Conservation (phyloP, 176 grass and related monocot genomes). For the Triticum monococcum region DNA sequence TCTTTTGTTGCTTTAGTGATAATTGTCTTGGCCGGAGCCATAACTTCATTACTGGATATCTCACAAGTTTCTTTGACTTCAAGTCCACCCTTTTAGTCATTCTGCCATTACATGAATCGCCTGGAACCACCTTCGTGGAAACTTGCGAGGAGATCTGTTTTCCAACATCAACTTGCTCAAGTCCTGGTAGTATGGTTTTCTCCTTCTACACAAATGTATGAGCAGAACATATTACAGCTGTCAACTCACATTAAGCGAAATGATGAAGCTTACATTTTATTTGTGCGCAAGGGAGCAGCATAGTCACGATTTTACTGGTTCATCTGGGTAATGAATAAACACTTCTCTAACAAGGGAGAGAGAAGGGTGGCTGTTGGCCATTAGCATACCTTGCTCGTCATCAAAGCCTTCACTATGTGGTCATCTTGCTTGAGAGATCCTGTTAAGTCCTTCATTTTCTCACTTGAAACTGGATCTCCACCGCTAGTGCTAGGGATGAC, state of each 20-base stretch:
- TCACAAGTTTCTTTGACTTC: constrained; percentile 60
- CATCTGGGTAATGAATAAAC: not conserved
- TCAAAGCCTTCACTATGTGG: not conserved
- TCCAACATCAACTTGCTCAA: not conserved
- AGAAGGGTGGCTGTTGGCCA: not conserved
- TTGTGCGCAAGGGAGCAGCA: not conserved
- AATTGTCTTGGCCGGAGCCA: constrained; percentile 52
- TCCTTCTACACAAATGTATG: constrained; percentile 30
- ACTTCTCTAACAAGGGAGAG: not conserved
- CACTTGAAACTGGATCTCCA: not conserved
- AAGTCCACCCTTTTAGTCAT: constrained; percentile 18
- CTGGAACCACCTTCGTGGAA: not conserved
- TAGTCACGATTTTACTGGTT: not conserved
- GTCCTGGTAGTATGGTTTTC: constrained; percentile 4
- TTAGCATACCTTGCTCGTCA: constrained; percentile 20
- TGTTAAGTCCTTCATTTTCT: not conserved
- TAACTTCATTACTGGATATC: constrained; percentile 50
- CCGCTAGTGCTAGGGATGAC: not conserved
- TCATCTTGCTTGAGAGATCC: constrained; percentile 26
- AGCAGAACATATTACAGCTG: not conserved
- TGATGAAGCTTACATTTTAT: not conserved
- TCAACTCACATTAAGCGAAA: not conserved
- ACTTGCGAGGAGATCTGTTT: constrained; percentile 4
- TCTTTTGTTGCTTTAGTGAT: constrained; percentile 49
- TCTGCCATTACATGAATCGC: constrained; percentile 9